phyloP scores from a whole-genome alignment of 2,329 filamentous ascomycete species.

The Aspergillus sojae region DNA sequence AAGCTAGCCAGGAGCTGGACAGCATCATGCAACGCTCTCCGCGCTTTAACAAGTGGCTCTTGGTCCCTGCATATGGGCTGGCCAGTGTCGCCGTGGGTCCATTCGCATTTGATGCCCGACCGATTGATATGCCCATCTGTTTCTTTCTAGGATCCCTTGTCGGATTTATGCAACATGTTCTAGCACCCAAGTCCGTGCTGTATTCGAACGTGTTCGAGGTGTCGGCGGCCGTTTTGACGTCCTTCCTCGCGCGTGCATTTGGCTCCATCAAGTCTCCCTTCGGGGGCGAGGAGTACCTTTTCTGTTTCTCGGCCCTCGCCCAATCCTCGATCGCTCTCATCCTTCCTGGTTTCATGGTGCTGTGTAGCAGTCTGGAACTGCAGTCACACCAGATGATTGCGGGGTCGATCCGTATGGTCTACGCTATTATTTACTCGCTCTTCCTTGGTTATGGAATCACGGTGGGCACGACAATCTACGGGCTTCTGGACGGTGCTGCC shows the following conservation, averaged over 20 bases:
- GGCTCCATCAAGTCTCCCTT: constrained; percentile 59
- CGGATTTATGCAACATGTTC: constrained; percentile 71
- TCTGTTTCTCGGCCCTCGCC: constrained; percentile 72
- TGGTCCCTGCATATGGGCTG: constrained; percentile 70
- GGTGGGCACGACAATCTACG: constrained; percentile 66
- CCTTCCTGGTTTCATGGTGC: constrained; percentile 68
- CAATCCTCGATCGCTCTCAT: constrained; percentile 76
- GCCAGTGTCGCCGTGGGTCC: constrained; percentile 75
- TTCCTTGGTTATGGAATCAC: constrained; percentile 75
- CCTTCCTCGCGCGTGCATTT: constrained; percentile 67
- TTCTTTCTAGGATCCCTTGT: constrained; percentile 74
- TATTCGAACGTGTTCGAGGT: constrained; percentile 66
- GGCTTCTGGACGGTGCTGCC: constrained; percentile 60
- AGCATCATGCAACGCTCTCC: constrained; percentile 58
- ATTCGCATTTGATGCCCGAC: constrained; percentile 74
- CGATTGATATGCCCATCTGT: constrained; percentile 75
- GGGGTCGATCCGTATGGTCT: constrained; percentile 73
- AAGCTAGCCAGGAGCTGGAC: constrained; percentile 43
- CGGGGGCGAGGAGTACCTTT: constrained; percentile 44
- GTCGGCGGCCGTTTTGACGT: constrained; percentile 63
- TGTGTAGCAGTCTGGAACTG: constrained; percentile 65
- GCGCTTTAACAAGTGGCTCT: constrained; percentile 55
- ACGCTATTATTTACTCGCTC: constrained; percentile 72
- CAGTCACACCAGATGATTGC: constrained; percentile 71
- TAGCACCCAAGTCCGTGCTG: constrained; percentile 73